Evolutionary conservation across 345 rosid species (phyloP).

Genomic region (Nasturtium officinale): DNA sequence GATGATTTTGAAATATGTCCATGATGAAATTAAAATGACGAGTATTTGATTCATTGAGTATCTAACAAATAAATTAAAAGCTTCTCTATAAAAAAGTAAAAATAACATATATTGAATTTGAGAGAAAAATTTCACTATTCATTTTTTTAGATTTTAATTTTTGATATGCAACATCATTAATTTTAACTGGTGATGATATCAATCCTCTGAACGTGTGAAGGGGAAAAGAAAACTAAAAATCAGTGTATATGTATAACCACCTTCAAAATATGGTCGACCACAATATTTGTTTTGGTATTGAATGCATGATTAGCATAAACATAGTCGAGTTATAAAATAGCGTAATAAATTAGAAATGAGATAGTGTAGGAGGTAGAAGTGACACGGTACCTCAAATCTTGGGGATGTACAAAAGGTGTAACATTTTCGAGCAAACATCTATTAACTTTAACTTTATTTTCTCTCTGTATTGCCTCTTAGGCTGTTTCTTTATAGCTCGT

Average conservation of each 20-base stretch:
- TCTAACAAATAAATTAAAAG: neutral
- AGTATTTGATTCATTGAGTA: neutral
- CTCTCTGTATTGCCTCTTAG: conserved; percentile 10
- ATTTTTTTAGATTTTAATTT: neutral
- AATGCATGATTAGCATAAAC: conserved; percentile 27
- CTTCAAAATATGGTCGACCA: conserved; percentile 9
- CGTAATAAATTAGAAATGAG: conserved; percentile 32
- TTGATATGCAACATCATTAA: neutral
- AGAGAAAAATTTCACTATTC: neutral
- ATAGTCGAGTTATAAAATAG: conserved; percentile 27
- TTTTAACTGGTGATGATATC: conserved; percentile 6
- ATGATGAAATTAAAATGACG: neutral
- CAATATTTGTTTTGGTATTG: neutral
- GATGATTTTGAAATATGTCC: neutral
- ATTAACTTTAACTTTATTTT: conserved; percentile 20
- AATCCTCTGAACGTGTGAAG: conserved; percentile 1
- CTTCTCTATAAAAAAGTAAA: too few relatives aligned
- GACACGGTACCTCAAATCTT: conserved; percentile 52
- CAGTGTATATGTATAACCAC: neutral
- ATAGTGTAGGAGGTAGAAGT: conserved; percentile 46
- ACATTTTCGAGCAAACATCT: conserved; percentile 28
- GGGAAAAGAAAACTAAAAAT: neutral
- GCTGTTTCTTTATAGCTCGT: conserved; percentile 20
- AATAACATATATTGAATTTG: neutral
- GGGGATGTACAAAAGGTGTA: conserved; percentile 45